Base-by-base conservation (phyloP, 2,329 filamentous ascomycete species). In the Chrysoporthe austroafricana region DNA sequence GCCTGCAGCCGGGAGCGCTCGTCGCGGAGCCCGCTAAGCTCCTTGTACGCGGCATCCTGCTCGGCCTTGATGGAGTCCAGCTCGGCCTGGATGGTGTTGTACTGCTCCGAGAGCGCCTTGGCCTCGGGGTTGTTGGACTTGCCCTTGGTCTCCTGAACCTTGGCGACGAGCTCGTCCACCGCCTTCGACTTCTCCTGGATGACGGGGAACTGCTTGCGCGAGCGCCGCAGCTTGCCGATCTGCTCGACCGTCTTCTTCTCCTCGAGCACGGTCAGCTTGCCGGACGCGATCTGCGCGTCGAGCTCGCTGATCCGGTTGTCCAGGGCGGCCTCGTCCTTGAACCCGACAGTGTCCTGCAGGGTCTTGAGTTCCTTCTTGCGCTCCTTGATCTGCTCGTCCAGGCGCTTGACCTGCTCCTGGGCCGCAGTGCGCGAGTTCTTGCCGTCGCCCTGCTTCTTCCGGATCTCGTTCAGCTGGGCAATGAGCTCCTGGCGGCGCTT, bases 231-330 rank as follows among this genome's bases (percentile, higher is more conserved):
- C 78, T 83, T 90, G 61, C 91, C 92, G 74, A 97, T 90, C 75
- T 97, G 93, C 62, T 87, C 83, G 26, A 98, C 85, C 9, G 93
- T 90, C 87, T 97, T 98, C 86, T 93, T 96, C 88, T 98, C 96
- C 74, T 99, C 96, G 13, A 98, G 96, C 63, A 99, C 84, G 83
- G 94, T 97, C 91, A 99, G 94, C 78, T 87, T 91, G 72, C 95
- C 95, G 46, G 89, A 87, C 79, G 97, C 92, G 74, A 98, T 94
- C 78, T 95, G 88, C 80, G 90, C 90, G 73, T 97, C 92, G 64
- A 97, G 88, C 63, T 85, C 85, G 69, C 88, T 86, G 74, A 98
- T 96, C 80, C 96, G 89, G 71, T 86, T 85, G 79, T 98, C 93
- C 72, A 99, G 83, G 71, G 98, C 96, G 67, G 97, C 94, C 65